Evolutionary conservation across 352 stramenopile genomes (phyloP).

Genomic region (Globisporangium paddicum): DNA sequence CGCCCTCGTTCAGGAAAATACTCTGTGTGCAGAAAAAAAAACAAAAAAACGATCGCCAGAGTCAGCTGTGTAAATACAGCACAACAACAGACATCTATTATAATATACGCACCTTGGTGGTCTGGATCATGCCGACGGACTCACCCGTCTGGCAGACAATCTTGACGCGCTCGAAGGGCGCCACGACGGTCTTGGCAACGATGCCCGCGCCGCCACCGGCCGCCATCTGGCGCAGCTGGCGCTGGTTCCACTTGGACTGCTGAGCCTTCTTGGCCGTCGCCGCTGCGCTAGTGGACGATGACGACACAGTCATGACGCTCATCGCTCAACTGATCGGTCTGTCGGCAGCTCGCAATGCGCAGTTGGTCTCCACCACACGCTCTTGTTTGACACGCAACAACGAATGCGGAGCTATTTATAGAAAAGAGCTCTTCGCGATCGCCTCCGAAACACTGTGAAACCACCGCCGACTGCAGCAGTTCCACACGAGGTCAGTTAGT

Average conservation of each 20-base stretch:
- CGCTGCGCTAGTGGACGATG: background rate
- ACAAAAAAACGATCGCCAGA: background rate
- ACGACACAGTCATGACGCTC: background rate
- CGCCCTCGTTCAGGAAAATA: slow-evolving; percentile 53
- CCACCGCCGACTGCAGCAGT: slow-evolving; percentile 12
- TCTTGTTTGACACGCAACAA: slow-evolving; percentile 2
- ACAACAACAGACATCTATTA: background rate
- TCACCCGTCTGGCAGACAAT: slow-evolving; percentile 81
- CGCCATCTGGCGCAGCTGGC: slow-evolving; percentile 63
- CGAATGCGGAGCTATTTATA: background rate
- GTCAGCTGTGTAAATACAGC: background rate
- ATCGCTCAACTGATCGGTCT: background rate
- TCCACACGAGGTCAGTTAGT: background rate
- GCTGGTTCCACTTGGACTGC: slow-evolving; percentile 43
- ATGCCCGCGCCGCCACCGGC: slow-evolving; percentile 68
- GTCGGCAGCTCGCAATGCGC: background rate
- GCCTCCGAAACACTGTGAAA: slow-evolving; percentile 3
- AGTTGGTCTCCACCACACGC: background rate
- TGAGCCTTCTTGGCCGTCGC: background rate
- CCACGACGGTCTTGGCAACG: slow-evolving; percentile 77
- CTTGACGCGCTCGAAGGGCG: slow-evolving; percentile 81
- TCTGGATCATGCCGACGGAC: slow-evolving; percentile 71
- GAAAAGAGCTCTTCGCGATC: background rate
- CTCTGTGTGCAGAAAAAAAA: slow-evolving; percentile 16
- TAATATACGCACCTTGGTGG: slow-evolving; percentile 24